Evolutionary conservation across 805 yeast species (phyloP), one percentile per base, ranked within the genome.

Genomic region (Lachancea mirantina): DNA sequence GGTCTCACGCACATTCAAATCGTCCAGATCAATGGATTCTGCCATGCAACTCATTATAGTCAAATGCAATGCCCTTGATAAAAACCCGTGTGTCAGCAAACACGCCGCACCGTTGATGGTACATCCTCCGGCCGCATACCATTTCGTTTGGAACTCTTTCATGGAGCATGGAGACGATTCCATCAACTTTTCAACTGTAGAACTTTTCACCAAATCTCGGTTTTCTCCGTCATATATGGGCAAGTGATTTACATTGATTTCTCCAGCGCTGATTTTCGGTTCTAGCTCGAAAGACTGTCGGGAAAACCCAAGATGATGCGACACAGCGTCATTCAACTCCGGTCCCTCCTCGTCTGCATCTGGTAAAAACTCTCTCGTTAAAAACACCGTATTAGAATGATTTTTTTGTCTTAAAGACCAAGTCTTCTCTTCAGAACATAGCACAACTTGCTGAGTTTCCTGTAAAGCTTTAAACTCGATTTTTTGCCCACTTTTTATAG

Each of bases 381-480:
- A 40, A 43, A 85, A 52, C n/a, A 83, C 77, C 4, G 89, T 72
- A 54, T 89, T 87, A 6, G 96, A 82, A 55, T 89, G 96, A 50
- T 84, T 84, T 63, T 82, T 78, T 47, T 81, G 88, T 32, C 84
- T 67, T 11, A 87, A 46, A 27, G 65, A 63, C 72, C 74, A 87
- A 0, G 94, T 81, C 31, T 64, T 55, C 18, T 58, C 42, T 3
- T 58, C 44, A 1, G 89, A 72, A 38, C 88, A 79, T 10, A 85
- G 52, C 19, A 74, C 84, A 6, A 83, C 71, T 4, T 28, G 15
- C 14, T 28, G 30, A 4, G 23, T 28, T 5, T 19, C 19, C 26
- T 67, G 69, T 4, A 61, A 41, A 4, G 56, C 64, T 41, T 50
- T 64, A 39, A 47, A 55, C 41, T 26, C 43, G 9, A 54, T 41